Conservation (phyloP, 495 filamentous ascomycete species). For the Trichoderma erinaceum region DNA sequence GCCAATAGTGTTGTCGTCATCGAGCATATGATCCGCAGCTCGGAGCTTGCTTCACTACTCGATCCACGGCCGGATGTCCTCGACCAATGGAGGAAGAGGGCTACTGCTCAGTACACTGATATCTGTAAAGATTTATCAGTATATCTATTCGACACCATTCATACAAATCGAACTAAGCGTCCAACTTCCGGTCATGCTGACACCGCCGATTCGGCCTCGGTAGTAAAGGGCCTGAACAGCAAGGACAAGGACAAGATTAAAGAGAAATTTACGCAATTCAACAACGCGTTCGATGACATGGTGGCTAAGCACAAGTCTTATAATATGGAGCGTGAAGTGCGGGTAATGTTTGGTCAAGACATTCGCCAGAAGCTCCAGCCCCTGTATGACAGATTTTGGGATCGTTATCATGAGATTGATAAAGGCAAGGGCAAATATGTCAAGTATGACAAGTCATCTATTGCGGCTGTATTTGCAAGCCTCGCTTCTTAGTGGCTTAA, state of each 20-base stretch:
- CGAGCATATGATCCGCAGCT: slow-evolving; percentile 76
- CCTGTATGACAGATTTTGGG: slow-evolving; percentile 91
- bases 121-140: slow-evolving; percentile 82
- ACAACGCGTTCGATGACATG: slow-evolving; percentile 82
- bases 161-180: slow-evolving; percentile 66
- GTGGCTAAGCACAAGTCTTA: slow-evolving; percentile 70
- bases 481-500: slow-evolving; percentile 19
- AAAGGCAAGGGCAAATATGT: slow-evolving; percentile 96
- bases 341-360: slow-evolving; percentile 67
- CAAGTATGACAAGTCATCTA: slow-evolving; percentile 80
- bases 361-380: slow-evolving; percentile 87
- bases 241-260: slow-evolving; percentile 96
- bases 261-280: slow-evolving; percentile 87
- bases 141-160: slow-evolving; percentile 83
- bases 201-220: slow-evolving; percentile 64
- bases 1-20: slow-evolving; percentile 83
- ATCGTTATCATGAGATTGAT: slow-evolving; percentile 95
- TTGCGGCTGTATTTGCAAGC: slow-evolving; percentile 49
- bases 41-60: slow-evolving; percentile 70
- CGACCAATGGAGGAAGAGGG: slow-evolving; percentile 83
- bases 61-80: slow-evolving; percentile 56
- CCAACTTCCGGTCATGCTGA: slow-evolving; percentile 61
- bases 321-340: slow-evolving; percentile 84
- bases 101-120: slow-evolving; percentile 73
- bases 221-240: slow-evolving; percentile 72